Evolutionary conservation across 768 basidiomycete species (phyloP).

Genomic region (Lentinula raphanica): DNA sequence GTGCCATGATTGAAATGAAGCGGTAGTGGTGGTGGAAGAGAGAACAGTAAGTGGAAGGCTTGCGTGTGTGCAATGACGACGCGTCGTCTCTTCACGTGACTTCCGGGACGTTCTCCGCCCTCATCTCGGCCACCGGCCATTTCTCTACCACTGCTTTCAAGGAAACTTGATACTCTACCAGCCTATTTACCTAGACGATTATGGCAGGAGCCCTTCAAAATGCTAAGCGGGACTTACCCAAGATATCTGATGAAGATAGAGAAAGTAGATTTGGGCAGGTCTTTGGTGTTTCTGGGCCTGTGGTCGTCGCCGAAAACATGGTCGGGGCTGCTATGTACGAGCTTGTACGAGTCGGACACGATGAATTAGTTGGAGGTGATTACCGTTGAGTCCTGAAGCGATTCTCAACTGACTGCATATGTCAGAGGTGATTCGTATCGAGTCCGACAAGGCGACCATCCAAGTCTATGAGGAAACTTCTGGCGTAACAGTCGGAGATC

Average conservation of each 20-base stretch:
- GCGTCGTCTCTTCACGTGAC: conserved; percentile 2
- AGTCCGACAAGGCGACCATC: conserved; percentile 95
- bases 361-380: conserved; percentile 94
- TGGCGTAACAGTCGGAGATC: conserved; percentile 97
- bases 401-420: not conserved
- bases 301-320: conserved; percentile 97
- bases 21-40: conserved; percentile 16
- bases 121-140: not conserved
- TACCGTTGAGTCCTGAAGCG: conserved; percentile 6
- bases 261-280: conserved; percentile 87
- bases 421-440: conserved; percentile 97
- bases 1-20: conserved; percentile 61
- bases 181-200: conserved; percentile 16
- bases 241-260: conserved; percentile 85
- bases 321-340: conserved; percentile 95
- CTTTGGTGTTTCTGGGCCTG: conserved; percentile 95
- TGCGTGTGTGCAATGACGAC: not conserved
- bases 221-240: conserved; percentile 81
- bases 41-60: not conserved
- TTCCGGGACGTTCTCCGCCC: not conserved
- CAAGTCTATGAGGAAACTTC: conserved; percentile 99
- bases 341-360: conserved; percentile 95
- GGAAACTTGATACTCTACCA: not conserved
- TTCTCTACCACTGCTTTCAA: not conserved
- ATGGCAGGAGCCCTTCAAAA: conserved; percentile 95